Evolutionary conservation across 805 yeast genomes (phyloP).

Genomic region (Yamadazyma sp.): DNA sequence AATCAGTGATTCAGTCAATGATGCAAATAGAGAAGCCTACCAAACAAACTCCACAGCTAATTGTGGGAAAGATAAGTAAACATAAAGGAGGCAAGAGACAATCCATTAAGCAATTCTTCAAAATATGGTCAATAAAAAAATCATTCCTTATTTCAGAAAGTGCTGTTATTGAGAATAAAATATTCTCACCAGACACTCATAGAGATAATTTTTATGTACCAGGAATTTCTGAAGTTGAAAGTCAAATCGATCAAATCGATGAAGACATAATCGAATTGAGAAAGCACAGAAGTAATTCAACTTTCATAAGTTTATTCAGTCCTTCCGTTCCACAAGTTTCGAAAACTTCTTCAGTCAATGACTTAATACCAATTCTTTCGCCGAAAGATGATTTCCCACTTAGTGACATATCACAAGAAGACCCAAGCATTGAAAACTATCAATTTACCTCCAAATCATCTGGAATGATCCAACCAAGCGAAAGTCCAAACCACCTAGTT

Average conservation of each 20-base stretch:
- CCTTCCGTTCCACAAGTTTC: slow-evolving; percentile 1
- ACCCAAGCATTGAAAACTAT: no score
- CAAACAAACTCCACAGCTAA: no score
- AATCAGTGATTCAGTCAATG: background rate
- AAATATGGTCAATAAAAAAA: slow-evolving; percentile 4
- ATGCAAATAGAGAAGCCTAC: background rate
- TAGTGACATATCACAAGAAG: background rate
- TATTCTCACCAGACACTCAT: slow-evolving; percentile 27
- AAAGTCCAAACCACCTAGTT: no score
- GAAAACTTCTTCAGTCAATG: background rate
- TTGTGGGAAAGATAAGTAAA: no score
- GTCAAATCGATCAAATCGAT: background rate
- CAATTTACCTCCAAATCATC: no score
- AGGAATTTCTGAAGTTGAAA: slow-evolving; percentile 16
- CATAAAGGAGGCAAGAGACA: slow-evolving; percentile 1
- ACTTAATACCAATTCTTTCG: background rate
- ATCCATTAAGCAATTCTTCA: slow-evolving; percentile 3
- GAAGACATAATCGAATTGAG: background rate
- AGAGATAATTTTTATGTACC: slow-evolving; percentile 20
- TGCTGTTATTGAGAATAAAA: slow-evolving; percentile 19
- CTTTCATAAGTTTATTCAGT: slow-evolving; percentile 5
- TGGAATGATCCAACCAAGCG: no score
- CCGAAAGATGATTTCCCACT: no score
- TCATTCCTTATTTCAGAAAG: slow-evolving; percentile 8
- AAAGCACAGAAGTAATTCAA: slow-evolving; percentile 5